These are phyloP conservation scores for Cytospora leucostoma DNA, from an alignment of 2,329 filamentous ascomycete species.

Conservation along the genomic window DNA sequence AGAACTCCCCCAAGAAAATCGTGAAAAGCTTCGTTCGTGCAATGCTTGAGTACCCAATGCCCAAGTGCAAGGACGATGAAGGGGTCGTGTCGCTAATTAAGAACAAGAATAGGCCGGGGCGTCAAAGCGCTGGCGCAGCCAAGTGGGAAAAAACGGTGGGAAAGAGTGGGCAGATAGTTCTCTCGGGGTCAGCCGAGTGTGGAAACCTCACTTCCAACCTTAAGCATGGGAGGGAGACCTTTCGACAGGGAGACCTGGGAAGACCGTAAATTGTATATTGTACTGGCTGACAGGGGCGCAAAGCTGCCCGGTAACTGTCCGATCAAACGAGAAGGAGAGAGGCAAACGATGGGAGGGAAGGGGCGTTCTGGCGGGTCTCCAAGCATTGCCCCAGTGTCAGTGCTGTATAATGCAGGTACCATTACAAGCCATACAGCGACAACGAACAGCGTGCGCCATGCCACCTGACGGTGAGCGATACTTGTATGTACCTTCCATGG, in stretches of 20 bases:
- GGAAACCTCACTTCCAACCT: constrained; percentile 11
- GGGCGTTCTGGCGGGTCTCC: background rate
- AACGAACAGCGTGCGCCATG: background rate
- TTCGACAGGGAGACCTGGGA: background rate
- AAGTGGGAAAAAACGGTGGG: constrained; percentile 6
- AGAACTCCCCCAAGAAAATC: constrained; percentile 8
- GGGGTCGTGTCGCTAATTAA: constrained; percentile 24
- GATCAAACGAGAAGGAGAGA: background rate
- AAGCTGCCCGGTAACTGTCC: no score
- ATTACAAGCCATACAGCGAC: no score
- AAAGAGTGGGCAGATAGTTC: constrained; percentile 24
- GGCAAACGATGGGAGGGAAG: background rate
- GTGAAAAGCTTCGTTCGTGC: constrained; percentile 9
- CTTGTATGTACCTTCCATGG: background rate
- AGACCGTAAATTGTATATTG: no score
- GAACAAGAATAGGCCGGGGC: constrained; percentile 11
- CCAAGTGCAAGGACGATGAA: constrained; percentile 18
- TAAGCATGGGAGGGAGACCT: background rate
- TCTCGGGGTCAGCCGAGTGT: constrained; percentile 26
- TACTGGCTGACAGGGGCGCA: no score
- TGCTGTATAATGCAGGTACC: no score
- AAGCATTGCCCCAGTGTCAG: background rate
- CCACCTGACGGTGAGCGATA: background rate
- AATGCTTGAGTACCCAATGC: background rate
- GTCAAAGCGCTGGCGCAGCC: constrained; percentile 1